Evolutionary conservation across 2,329 filamentous ascomycete genomes (phyloP).

Genomic region (Botrytis porri): DNA sequence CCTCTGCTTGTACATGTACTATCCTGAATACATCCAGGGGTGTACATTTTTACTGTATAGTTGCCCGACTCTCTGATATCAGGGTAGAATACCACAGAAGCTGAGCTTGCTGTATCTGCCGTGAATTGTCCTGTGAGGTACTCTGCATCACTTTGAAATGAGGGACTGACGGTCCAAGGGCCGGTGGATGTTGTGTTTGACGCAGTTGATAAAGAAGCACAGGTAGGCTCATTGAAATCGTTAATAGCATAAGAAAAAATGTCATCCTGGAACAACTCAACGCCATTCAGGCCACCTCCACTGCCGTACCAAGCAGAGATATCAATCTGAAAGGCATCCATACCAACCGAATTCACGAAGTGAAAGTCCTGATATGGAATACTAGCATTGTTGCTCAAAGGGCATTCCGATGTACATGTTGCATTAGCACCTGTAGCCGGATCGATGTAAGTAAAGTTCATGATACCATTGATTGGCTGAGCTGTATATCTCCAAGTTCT

Average conservation of each 20-base stretch:
- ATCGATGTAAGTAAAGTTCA: slow-evolving; percentile 92
- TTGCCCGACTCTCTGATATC: slow-evolving; percentile 86
- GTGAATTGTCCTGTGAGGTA: slow-evolving; percentile 69
- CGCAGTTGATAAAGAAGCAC: slow-evolving; percentile 60
- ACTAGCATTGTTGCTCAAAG: slow-evolving; percentile 69
- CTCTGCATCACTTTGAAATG: slow-evolving; percentile 65
- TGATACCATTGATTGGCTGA: slow-evolving; percentile 82
- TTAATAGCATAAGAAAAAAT: slow-evolving; percentile 83
- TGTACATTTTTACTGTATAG: slow-evolving; percentile 88
- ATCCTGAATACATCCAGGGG: slow-evolving; percentile 83
- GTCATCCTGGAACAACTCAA: slow-evolving; percentile 83
- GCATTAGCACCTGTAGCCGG: slow-evolving; percentile 62
- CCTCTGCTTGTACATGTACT: slow-evolving; percentile 73
- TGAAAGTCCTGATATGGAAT: slow-evolving; percentile 80
- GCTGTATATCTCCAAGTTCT: slow-evolving; percentile 85
- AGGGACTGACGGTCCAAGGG: slow-evolving; percentile 68
- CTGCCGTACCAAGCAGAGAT: slow-evolving; percentile 83
- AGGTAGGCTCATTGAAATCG: slow-evolving; percentile 84
- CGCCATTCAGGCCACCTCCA: slow-evolving; percentile 80
- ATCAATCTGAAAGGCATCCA: slow-evolving; percentile 82
- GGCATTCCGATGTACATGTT: slow-evolving; percentile 78
- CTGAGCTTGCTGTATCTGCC: slow-evolving; percentile 47
- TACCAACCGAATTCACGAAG: slow-evolving; percentile 84
- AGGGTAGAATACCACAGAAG: slow-evolving; percentile 74
- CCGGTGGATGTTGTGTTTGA: slow-evolving; percentile 70